A percentile compares a stretch with the other conserved stretches of the same genome.
phyloP scores from a whole-genome alignment of 2,329 filamentous ascomycete species.

The Fonsecaea multimorphosa region DNA sequence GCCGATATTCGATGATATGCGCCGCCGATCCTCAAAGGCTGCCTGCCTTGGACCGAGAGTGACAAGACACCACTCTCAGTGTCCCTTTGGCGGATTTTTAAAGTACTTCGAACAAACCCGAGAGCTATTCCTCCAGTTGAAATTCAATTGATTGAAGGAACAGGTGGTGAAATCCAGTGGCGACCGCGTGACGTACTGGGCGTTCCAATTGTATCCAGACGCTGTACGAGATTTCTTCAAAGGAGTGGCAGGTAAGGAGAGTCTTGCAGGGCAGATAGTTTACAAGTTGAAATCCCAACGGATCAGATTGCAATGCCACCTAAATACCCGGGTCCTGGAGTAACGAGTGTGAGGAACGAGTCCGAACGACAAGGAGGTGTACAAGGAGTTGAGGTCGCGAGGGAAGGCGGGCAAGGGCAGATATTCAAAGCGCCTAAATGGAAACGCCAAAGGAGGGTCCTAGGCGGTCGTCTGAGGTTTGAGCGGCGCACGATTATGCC shows the following conservation, averaged over 20 bases:
- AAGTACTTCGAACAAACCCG: neutral
- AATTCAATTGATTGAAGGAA: neutral
- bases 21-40: neutral
- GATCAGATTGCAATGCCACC: conserved; percentile 15
- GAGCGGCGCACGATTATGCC: conserved; percentile 16
- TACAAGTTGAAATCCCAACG: conserved; percentile 20
- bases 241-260: conserved; percentile 23
- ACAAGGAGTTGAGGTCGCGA: conserved; percentile 17
- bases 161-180: conserved; percentile 10
- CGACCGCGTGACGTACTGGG: conserved; percentile 22
- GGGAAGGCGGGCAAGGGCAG: conserved; percentile 1
- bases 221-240: conserved; percentile 14
- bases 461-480: conserved; percentile 17
- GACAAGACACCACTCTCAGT: neutral
- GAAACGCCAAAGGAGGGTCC: neutral
- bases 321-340: neutral
- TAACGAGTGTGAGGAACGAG: conserved; percentile 32
- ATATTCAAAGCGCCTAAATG: conserved; percentile 23
- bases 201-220: conserved; percentile 14
- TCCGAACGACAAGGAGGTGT: conserved; percentile 10
- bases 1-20: neutral
- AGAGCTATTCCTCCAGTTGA: neutral
- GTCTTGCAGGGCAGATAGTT: conserved; percentile 20
- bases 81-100: neutral
- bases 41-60: conserved; percentile 10